Conservation (phyloP, 306 rosid species). For the Malus fusca region DNA sequence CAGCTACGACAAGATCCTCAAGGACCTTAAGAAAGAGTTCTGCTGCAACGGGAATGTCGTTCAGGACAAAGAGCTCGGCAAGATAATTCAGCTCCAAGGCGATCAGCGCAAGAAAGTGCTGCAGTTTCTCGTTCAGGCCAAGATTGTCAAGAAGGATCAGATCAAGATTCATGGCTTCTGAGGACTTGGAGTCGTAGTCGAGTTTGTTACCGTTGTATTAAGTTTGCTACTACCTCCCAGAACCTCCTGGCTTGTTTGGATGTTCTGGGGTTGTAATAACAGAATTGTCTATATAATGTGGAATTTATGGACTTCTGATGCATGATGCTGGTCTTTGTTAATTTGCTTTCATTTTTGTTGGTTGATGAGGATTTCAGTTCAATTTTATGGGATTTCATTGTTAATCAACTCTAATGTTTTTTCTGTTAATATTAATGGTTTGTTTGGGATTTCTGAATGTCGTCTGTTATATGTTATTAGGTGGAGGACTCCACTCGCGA, state of each 20-base stretch:
- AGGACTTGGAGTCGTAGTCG: background rate
- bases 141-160: background rate
- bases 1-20: background rate
- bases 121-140: background rate
- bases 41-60: background rate
- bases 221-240: background rate
- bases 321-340: no score
- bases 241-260: background rate
- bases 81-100: background rate
- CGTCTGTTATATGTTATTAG: no score
- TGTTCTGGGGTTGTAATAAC: background rate
- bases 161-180: background rate
- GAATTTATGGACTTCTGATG: background rate
- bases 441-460: background rate
- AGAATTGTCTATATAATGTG: background rate
- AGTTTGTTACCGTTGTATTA: background rate
- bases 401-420: background rate
- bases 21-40: background rate
- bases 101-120: background rate
- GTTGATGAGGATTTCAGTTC: conserved; percentile 3
- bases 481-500: no score
- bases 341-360: background rate
- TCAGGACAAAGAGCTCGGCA: background rate
- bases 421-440: background rate
- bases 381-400: background rate